phyloP scores from a whole-genome alignment of 1,284 basidiomycete genomes.

The Afroboletus lepidellus region DNA sequence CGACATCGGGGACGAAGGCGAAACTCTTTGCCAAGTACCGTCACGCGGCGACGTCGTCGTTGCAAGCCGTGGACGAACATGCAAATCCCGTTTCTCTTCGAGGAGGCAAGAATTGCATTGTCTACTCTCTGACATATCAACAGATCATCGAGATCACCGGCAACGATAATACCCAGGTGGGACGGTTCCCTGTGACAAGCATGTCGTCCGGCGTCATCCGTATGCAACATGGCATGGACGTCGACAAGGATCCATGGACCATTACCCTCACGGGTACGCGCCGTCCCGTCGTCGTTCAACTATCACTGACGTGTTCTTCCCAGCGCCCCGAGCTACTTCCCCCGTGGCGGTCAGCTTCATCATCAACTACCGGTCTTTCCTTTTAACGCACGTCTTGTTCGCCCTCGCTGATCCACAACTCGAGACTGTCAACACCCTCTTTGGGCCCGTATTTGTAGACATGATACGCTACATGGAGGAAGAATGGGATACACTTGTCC shows the following conservation, averaged over 20 bases:
- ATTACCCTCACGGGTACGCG: conserved; percentile 14
- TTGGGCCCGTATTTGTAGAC: conserved; percentile 17
- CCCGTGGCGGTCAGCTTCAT: conserved; percentile 20
- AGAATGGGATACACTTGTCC: conserved; percentile 20
- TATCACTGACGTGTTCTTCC: background rate
- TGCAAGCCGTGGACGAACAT: conserved; percentile 9
- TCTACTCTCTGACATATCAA: conserved; percentile 18
- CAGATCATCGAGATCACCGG: conserved; percentile 9
- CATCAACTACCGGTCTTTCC: conserved; percentile 19
- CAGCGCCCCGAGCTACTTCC: conserved; percentile 21
- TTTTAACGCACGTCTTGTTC: conserved; percentile 20
- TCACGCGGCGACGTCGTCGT: conserved; percentile 6
- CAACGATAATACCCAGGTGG: conserved; percentile 1
- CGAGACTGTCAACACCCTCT: conserved; percentile 20
- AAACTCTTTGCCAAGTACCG: conserved; percentile 24
- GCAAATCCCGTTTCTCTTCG: conserved; percentile 9
- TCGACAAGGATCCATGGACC: conserved; percentile 15
- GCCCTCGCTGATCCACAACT: conserved; percentile 19
- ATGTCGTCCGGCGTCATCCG: conserved; percentile 20
- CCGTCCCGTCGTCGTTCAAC: background rate
- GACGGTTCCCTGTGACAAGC: conserved; percentile 9
- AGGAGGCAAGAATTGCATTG: conserved; percentile 19
- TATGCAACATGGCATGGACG: conserved; percentile 15
- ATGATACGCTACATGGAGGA: conserved; percentile 25
- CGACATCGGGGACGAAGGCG: conserved; percentile 16